A percentile compares a stretch with the other conserved stretches of the same genome.
Conservation (phyloP, 108 stramenopile species). For the Bacterosira constricta region DNA sequence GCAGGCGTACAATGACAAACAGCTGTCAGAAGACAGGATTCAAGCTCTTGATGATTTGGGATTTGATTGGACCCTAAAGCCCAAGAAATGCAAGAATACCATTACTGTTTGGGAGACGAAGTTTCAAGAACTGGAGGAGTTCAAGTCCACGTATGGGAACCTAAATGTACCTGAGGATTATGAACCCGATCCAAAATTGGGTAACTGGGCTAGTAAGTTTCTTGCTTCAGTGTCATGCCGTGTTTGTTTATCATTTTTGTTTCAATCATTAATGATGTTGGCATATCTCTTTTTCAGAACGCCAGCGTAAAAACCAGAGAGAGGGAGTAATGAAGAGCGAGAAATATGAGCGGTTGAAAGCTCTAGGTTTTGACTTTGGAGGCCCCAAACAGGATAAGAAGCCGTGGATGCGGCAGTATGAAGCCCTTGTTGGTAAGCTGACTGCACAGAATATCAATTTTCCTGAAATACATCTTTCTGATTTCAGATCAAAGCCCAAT, state of each 20-base stretch:
- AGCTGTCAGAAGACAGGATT: neutral
- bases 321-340: neutral
- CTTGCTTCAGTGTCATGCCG: too few species aligned
- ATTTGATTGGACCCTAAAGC: slow-evolving; percentile 9
- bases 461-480: too few species aligned
- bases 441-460: too few species aligned
- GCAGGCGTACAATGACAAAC: slow-evolving; percentile 7
- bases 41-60: slow-evolving; percentile 12
- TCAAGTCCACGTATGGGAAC: slow-evolving; percentile 5
- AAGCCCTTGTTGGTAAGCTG: too few species aligned
- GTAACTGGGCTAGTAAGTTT: too few species aligned
- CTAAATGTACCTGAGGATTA: too few species aligned
- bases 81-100: neutral
- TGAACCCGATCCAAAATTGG: too few species aligned
- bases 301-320: neutral
- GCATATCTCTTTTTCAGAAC: too few species aligned
- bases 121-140: slow-evolving; percentile 4
- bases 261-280: too few species aligned
- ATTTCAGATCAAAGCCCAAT: too few species aligned
- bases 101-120: slow-evolving; percentile 6
- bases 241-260: too few species aligned
- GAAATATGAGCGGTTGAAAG: slow-evolving; percentile 8
- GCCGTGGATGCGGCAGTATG: too few species aligned
- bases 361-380: slow-evolving; percentile 13
- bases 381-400: neutral